phyloP scores from a whole-genome alignment of 352 stramenopile species.

The Phytopythium chamaehyphon region DNA sequence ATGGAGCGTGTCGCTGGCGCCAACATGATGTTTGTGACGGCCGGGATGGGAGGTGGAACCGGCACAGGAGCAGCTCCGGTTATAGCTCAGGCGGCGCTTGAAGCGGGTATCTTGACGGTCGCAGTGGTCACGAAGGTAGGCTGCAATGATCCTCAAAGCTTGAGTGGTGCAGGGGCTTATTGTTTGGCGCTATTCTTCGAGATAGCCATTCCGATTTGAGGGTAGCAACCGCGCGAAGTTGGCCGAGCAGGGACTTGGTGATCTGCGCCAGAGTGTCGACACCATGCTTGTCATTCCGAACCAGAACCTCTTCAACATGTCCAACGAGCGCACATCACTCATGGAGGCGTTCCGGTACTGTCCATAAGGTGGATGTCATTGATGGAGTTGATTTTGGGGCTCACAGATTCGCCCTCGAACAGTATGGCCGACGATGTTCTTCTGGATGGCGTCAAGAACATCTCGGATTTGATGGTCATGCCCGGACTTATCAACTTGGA shows the following conservation, averaged over 20 bases:
- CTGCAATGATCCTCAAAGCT: background rate
- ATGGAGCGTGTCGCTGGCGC: slow-evolving; percentile 77
- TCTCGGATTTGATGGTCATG: slow-evolving; percentile 89
- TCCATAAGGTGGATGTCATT: background rate
- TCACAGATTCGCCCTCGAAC: background rate
- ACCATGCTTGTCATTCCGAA: slow-evolving; percentile 89
- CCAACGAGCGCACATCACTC: slow-evolving; percentile 78
- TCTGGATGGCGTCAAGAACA: slow-evolving; percentile 85
- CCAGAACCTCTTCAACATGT: slow-evolving; percentile 90
- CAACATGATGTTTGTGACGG: slow-evolving; percentile 90
- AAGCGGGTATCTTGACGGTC: slow-evolving; percentile 82
- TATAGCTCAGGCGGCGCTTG: slow-evolving; percentile 78
- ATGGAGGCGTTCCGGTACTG: slow-evolving; percentile 82
- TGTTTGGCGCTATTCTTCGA: slow-evolving; percentile 3
- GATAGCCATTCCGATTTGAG: slow-evolving; percentile 80
- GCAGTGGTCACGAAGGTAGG: slow-evolving; percentile 82
- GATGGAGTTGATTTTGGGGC: background rate
- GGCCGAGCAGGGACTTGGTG: slow-evolving; percentile 62
- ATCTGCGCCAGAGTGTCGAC: slow-evolving; percentile 83
- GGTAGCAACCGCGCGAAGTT: slow-evolving; percentile 79
- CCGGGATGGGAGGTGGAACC: slow-evolving; percentile 81
- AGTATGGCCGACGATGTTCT: slow-evolving; percentile 85
- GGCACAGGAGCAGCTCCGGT: slow-evolving; percentile 79
- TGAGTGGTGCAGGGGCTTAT: background rate
- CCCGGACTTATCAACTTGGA: slow-evolving; percentile 86